Conservation (phyloP, 306 rosid species). For the Rosa lucieae region DNA sequence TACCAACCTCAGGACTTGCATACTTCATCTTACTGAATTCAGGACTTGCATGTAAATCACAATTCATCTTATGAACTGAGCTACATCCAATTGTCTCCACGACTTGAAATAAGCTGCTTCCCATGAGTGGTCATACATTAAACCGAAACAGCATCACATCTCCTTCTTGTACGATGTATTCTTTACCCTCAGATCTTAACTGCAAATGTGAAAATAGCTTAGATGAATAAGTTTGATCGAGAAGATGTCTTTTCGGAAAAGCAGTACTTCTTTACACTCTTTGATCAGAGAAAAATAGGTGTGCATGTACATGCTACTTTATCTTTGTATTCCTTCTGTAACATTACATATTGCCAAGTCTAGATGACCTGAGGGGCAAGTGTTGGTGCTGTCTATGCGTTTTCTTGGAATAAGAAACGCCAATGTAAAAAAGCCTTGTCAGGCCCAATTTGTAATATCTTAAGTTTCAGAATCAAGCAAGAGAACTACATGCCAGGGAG, state of each 20-base stretch:
- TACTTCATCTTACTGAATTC: not conserved
- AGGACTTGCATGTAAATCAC: not conserved
- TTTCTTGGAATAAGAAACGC: not conserved
- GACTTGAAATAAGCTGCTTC: slow-evolving; percentile 10
- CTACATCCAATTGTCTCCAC: slow-evolving; percentile 19
- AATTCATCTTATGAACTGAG: not conserved
- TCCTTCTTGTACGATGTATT: slow-evolving; percentile 85
- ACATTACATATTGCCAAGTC: not conserved
- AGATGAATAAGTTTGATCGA: not conserved
- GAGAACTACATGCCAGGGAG: too few species aligned
- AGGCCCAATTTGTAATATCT: not conserved
- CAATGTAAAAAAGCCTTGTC: not conserved
- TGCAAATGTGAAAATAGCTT: slow-evolving; percentile 40
- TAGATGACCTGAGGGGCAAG: not conserved
- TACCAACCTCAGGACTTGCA: not conserved
- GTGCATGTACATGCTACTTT: not conserved
- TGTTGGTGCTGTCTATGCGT: not conserved
- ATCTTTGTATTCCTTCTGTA: not conserved
- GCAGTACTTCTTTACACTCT: too few species aligned
- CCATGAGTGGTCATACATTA: slow-evolving; percentile 54
- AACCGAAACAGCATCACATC: slow-evolving; percentile 96
- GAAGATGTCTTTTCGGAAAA: not conserved
- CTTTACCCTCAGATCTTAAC: slow-evolving; percentile 97
- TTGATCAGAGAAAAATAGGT: not conserved
- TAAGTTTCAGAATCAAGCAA: not conserved